Evolutionary conservation across 148 eudicot genomes (phyloP).

Genomic region (Oxyria digyna): DNA sequence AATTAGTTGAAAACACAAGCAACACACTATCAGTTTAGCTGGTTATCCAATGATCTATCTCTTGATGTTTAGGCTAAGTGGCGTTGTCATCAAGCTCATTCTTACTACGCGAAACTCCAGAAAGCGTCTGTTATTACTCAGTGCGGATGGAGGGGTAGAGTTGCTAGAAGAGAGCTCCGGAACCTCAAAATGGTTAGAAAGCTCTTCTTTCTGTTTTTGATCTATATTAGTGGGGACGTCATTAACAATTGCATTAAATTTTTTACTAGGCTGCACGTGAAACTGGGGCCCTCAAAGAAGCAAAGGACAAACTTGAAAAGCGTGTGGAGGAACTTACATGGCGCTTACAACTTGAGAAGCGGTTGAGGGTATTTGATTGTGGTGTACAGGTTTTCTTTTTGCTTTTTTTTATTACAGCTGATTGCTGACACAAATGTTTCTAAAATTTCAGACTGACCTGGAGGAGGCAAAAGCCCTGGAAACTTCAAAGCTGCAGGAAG

Average conservation of each 20-base stretch:
- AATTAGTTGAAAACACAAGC: background rate
- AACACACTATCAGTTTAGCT: background rate
- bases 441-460: conserved; percentile 56
- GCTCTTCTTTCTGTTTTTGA: background rate
- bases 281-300: conserved; percentile 95
- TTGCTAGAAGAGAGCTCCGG: conserved; percentile 85
- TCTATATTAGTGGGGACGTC: background rate
- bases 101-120: conserved; percentile 47
- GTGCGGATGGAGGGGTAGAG: conserved; percentile 85
- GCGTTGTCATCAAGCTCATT: conserved; percentile 52
- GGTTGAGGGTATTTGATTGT: conserved; percentile 40
- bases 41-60: background rate
- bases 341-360: conserved; percentile 86
- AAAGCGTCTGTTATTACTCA: conserved; percentile 67
- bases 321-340: conserved; percentile 96
- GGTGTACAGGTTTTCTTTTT: background rate
- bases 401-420: background rate
- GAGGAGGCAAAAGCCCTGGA: conserved; percentile 95
- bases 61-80: conserved; percentile 49
- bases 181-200: conserved; percentile 58
- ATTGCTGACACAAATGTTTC: background rate
- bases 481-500: conserved; percentile 48
- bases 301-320: conserved; percentile 98
- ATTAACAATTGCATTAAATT: background rate
- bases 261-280: conserved; percentile 76